Base-by-base conservation (phyloP, 1,139 yeast genomes). In the Zygoascus sp. region DNA sequence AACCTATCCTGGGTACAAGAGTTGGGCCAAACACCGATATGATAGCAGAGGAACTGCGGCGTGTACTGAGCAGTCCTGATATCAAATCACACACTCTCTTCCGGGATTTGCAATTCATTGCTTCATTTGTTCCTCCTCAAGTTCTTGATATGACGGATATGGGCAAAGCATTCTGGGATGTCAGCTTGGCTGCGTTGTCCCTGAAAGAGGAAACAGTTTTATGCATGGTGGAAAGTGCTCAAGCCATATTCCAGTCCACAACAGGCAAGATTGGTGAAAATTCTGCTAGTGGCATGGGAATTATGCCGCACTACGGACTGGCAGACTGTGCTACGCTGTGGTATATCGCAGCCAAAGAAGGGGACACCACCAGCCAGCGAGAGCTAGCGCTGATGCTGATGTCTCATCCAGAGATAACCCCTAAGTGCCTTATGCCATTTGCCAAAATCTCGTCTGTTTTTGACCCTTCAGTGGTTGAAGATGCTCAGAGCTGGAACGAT, bases 141-240 rank as follows among this genome's bases (percentile, higher is more conserved):
- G 56, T 59, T 22, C 54, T 66, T 32, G 69, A 65, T 40, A 44
- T 57, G 51, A 62, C 64, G 3, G 66, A 62, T 38, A 53, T 56
- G 37, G 68, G 68, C 32, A 62, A 62, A 48, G 65, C 67, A 11
- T 67, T 67, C 45, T 65, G 68, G 64, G 70, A 66, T 42, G 69
- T 66, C 30, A 60, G 66, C 34, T 57, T 64, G 39, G 71, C 69
- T 1, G 69, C 69, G 1, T 49, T 58, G 42, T 60, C 66, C 11
- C 54, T 66, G 37, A 58, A 66, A 46, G 66, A 64, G 32, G 65
- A 64, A 32, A 62, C 60, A 3, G 52, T 66, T 19, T 51, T 54
- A 19, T 49, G 60, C 20, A 53, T 66, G 38, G 63, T 61, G 32
- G 64, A 62, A 27, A 53, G 60, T 5, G 68, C 70, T 1, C 51